Evolutionary conservation across 208 protist species (phyloP), one percentile per base, ranked within the genome.

Genomic region (Wallacemonas sp.): DNA sequence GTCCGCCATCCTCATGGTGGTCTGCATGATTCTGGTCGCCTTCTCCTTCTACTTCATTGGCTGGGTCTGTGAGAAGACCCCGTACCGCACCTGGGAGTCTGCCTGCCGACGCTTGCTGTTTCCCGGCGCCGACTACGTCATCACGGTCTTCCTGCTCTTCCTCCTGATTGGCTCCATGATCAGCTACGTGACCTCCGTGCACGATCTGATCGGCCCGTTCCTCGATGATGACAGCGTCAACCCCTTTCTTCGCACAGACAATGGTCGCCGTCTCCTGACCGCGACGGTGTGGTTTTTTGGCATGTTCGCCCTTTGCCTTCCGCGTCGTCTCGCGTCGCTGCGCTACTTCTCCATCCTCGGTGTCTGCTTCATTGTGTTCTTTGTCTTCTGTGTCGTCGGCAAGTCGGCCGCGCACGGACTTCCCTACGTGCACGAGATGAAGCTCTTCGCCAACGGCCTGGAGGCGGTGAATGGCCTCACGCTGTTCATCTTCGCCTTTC

Each of bases 31-130:
- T 12, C 50, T 73, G 20, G 82, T 85, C 0, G 67, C 86, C 0
- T 91, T 77, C 70, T 91, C 85, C 16, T 82, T 89, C 28, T 84
- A 86, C 50, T 63, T 94, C 20, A 77, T 92, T 52, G 86, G 82
- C 18, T 54, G 61, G 55, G 70, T 74, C n/a, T 75, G 76, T 8
- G 85, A 86, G 57, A 62, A 76, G 61, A 92, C 75, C 16, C 62
- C 41, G 44, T 72, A 68, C 42, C 71, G 57, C 46, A 82, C 78
- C 10, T 90, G 89, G 79, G 82, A 87, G 59, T 32, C 65, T 5
- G 69, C 86, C n/a, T 69, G 83, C 26, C 74, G 72, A 25, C 52
- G 62, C 31, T 73, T 94, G 7, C 73, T 90, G 20, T 86, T 87
- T 38, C 82, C 54, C n/a, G 70, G 75, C 7, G 81, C 67, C 44